Conservation (phyloP, 139 green algal species). For the Closterium sp. region DNA sequence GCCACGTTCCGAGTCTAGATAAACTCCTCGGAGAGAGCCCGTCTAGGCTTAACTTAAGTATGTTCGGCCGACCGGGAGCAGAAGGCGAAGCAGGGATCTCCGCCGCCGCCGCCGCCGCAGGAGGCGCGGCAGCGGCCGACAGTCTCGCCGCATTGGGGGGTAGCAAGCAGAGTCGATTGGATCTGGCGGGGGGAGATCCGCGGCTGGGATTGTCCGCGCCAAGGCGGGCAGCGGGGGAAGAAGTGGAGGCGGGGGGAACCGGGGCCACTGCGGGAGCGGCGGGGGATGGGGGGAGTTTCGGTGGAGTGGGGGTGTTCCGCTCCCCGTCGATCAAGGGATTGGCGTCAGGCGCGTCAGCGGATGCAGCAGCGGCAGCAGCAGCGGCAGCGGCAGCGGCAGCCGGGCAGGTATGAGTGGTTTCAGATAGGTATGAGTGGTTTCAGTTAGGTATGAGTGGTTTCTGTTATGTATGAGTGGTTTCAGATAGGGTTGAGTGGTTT, state of each 20-base stretch:
- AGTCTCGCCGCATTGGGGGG: background rate
- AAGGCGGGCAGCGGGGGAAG: background rate
- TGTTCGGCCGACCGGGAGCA: background rate
- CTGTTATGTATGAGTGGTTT: too few relatives aligned
- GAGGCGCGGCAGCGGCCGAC: background rate
- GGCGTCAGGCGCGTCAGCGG: background rate
- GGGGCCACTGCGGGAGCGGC: background rate
- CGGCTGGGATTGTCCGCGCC: background rate
- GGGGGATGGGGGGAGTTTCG: background rate
- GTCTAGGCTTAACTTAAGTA: background rate
- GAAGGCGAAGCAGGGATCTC: background rate
- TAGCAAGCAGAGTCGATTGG: background rate
- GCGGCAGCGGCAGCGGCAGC: background rate
- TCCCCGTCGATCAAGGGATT: background rate
- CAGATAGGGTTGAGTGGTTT: too few relatives aligned
- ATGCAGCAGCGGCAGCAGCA: background rate
- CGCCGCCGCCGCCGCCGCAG: background rate
- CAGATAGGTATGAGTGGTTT: too few relatives aligned
- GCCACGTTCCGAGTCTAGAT: background rate
- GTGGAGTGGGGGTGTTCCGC: background rate
- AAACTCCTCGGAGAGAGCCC: background rate
- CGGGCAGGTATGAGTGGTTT: background rate
- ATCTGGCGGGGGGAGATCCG: background rate
- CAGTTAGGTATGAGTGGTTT: too few relatives aligned
- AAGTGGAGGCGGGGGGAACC: background rate